A percentile compares a stretch with the other conserved stretches of the same genome.
Conservation (phyloP, 1,284 basidiomycete species). For the Moesziomyces antarcticus region DNA sequence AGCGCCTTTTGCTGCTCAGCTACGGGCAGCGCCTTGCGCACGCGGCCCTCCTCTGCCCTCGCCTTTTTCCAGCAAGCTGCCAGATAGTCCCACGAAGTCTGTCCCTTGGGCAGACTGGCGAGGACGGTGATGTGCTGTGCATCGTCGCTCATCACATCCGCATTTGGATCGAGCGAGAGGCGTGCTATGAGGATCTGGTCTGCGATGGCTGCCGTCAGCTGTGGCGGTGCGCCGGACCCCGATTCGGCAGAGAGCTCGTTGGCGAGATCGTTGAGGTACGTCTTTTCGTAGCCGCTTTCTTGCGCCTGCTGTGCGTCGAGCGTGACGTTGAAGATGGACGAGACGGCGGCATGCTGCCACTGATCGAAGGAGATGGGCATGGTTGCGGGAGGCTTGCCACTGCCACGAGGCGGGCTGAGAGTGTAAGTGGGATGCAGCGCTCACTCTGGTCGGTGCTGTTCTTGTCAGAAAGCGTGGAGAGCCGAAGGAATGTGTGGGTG, state of each 20-base stretch:
- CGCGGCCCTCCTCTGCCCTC: slow-evolving; percentile 37
- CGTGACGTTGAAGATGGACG: slow-evolving; percentile 79
- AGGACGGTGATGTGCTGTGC: slow-evolving; percentile 81
- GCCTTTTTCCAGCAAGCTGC: slow-evolving; percentile 85
- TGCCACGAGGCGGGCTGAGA: no score
- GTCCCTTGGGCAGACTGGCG: slow-evolving; percentile 79
- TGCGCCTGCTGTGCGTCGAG: slow-evolving; percentile 82
- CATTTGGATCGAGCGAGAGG: slow-evolving; percentile 80
- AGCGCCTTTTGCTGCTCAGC: slow-evolving; percentile 74
- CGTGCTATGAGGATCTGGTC: slow-evolving; percentile 88
- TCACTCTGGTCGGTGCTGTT: no score
- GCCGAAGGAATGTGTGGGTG: no score
- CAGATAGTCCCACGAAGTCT: slow-evolving; percentile 91
- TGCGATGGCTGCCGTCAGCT: slow-evolving; percentile 69
- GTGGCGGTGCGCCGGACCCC: slow-evolving; percentile 69
- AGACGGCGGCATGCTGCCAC: slow-evolving; percentile 82
- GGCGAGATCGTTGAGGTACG: slow-evolving; percentile 84
- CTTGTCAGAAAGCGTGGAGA: no score
- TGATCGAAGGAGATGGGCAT: slow-evolving; percentile 48
- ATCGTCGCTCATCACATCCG: slow-evolving; percentile 83
- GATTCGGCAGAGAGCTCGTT: slow-evolving; percentile 79
- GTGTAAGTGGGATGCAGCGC: no score
- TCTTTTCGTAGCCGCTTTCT: slow-evolving; percentile 76
- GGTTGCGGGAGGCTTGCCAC: background rate
- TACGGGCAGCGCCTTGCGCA: slow-evolving; percentile 72